Base-by-base conservation (phyloP, 208 protist genomes). In the Leishmania mexicana region DNA sequence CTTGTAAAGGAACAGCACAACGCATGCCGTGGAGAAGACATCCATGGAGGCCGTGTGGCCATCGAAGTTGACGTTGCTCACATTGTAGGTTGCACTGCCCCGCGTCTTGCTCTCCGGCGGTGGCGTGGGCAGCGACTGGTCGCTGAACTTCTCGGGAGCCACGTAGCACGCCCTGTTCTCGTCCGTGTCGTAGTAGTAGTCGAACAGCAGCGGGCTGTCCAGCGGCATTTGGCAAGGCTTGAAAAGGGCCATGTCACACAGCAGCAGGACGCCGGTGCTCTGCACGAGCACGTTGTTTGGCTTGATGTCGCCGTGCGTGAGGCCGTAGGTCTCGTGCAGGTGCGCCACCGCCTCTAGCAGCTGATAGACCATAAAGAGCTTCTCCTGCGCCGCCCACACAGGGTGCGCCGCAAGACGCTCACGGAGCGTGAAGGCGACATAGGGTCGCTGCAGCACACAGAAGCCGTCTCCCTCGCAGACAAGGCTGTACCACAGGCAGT, bases 261-360 rank as follows among this genome's bases (percentile, higher is more conserved):
- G 67, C 68, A 94, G 92, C 13, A 98, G 78, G 86, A 92, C 93
- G 31, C 95, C 93, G 47, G 81, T 89, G 54, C 81, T 91, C 71
- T 92, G 84, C 51, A 97, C 76, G 15, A 98, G 76, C 65, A 98
- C 88, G 83, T 98, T 98, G 70, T 91, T 92, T 21, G 93, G 86
- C 81, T 98, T 98, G 54, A 98, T 83, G 76, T 98, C 95, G 19
- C 96, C 95, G 76, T 98, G 96, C 17, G 88, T 87, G 38, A 96
- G 75, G 47, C 85, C 90, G 87, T 93, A 96, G 68, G 76, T 84
- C 28, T 96, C 94, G 84, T 98, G 95, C 17, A 97, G 85, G 83
- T 94, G 87, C 40, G 84, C 80, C 17, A 96, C 83, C 1, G 92
- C 93, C 70, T 93, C 83, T 17, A 98, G 71, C 0, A 97, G 79